Conservation (phyloP, 73 alveolate species). For the Tetrahymena thermophila region DNA sequence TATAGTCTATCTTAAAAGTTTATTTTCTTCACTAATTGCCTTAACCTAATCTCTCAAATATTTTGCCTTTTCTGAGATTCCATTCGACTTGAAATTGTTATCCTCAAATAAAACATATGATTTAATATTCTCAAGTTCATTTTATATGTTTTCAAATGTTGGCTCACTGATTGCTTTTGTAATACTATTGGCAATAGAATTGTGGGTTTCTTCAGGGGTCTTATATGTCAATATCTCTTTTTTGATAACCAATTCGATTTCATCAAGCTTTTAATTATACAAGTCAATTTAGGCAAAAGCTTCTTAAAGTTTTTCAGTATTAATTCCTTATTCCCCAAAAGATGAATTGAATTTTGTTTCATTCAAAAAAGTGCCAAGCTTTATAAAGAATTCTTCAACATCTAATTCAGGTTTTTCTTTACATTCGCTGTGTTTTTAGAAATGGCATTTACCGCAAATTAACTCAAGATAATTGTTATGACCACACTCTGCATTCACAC, state of each 20-base stretch:
- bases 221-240: not conserved
- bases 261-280: not conserved
- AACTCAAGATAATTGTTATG: not conserved
- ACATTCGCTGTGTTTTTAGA: not conserved
- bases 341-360: not conserved
- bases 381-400: not conserved
- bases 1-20: not conserved
- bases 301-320: not conserved
- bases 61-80: not conserved
- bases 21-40: not conserved
- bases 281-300: not conserved
- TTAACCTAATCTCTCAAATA: not conserved
- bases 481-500: not conserved
- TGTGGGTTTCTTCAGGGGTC: not conserved
- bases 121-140: not conserved
- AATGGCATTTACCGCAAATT: not conserved
- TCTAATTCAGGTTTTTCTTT: not conserved
- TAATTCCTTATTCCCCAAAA: not conserved
- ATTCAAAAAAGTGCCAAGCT: not conserved
- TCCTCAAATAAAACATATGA: not conserved
- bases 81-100: not conserved
- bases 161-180: not conserved
- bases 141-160: not conserved
- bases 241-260: not conserved
- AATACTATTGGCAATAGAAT: not conserved